Evolutionary conservation across 2,329 filamentous ascomycete species (phyloP).

Genomic region (Sordariomycetes sp.): DNA sequence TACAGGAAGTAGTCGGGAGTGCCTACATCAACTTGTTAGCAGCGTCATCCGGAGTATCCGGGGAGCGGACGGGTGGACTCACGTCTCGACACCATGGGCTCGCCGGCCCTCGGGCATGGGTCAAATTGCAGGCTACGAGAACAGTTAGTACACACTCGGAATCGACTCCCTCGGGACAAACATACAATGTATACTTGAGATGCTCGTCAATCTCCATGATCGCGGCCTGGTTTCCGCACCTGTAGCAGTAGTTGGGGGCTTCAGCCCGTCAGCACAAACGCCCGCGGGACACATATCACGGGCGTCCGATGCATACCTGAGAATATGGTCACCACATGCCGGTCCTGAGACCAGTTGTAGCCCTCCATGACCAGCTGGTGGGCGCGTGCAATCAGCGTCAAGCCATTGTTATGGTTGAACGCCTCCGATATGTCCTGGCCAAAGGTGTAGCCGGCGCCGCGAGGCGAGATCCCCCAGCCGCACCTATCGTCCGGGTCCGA

Average conservation of each 20-base stretch:
- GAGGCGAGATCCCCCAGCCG: conserved; percentile 90
- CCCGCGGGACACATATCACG: neutral
- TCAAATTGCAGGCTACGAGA: conserved; percentile 89
- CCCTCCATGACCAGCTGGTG: conserved; percentile 99
- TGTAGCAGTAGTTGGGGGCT: conserved; percentile 94
- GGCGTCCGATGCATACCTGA: conserved; percentile 48
- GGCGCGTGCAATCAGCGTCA: conserved; percentile 89
- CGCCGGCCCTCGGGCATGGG: conserved; percentile 90
- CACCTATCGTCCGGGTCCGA: conserved; percentile 95
- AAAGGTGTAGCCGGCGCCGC: conserved; percentile 91
- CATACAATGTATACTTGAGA: conserved; percentile 98
- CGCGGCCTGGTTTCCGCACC: conserved; percentile 97
- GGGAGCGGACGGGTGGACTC: conserved; percentile 22
- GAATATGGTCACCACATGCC: conserved; percentile 98
- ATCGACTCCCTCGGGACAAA: conserved; percentile 15
- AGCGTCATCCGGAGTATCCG: neutral
- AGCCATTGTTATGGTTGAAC: conserved; percentile 97
- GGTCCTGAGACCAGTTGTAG: conserved; percentile 98
- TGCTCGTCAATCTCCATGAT: conserved; percentile 99
- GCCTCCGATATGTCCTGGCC: conserved; percentile 96
- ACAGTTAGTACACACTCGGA: conserved; percentile 15
- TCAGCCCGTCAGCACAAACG: conserved; percentile 3
- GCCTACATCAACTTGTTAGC: conserved; percentile 26
- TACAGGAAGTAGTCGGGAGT: conserved; percentile 99
- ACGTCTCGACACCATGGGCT: conserved; percentile 97